Percentiles rank a stretch among this genome's conserved stretches.
Conservation (phyloP, 176 grass and related monocot species). For the Thinopyrum elongatum region DNA sequence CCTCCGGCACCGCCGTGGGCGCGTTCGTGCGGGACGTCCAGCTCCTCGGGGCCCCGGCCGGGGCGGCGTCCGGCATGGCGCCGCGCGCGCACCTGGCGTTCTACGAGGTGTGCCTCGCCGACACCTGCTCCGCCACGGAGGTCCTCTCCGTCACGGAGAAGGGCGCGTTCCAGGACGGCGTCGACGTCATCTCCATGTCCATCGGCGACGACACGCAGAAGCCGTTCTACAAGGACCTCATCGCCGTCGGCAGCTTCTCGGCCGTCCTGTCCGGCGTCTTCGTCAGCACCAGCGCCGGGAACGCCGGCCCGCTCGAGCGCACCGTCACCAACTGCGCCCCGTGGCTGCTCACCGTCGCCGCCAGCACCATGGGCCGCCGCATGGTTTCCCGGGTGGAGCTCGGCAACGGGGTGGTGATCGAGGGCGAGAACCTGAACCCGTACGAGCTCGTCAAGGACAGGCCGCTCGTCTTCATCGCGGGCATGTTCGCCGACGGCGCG, state of each 20-base stretch:
- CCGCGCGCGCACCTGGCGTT: constrained; percentile 59
- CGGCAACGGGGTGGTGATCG: constrained; percentile 40
- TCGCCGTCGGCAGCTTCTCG: constrained; percentile 39
- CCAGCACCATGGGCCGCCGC: constrained; percentile 52
- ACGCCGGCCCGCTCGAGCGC: not conserved
- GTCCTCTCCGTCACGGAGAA: constrained; percentile 42
- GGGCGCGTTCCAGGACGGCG: constrained; percentile 51
- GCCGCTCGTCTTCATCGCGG: constrained; percentile 36
- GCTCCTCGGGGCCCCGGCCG: not conserved
- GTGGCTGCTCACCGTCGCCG: constrained; percentile 53
- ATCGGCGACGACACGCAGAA: constrained; percentile 23
- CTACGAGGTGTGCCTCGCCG: constrained; percentile 42
- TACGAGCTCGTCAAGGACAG: not conserved
- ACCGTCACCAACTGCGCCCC: constrained; percentile 50
- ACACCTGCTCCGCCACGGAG: constrained; percentile 34
- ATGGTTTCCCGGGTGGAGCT: constrained; percentile 40
- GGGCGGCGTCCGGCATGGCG: constrained; percentile 50
- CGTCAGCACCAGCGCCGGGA: constrained; percentile 40
- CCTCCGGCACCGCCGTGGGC: constrained; percentile 61
- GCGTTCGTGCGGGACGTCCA: constrained; percentile 18
- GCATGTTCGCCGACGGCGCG: constrained; percentile 19
- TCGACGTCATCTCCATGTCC: constrained; percentile 68
- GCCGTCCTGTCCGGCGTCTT: constrained; percentile 38
- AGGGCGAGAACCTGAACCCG: constrained; percentile 35
- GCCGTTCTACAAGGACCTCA: constrained; percentile 51